Conservation (phyloP, 352 stramenopile species). For the Pythium apleroticum region DNA sequence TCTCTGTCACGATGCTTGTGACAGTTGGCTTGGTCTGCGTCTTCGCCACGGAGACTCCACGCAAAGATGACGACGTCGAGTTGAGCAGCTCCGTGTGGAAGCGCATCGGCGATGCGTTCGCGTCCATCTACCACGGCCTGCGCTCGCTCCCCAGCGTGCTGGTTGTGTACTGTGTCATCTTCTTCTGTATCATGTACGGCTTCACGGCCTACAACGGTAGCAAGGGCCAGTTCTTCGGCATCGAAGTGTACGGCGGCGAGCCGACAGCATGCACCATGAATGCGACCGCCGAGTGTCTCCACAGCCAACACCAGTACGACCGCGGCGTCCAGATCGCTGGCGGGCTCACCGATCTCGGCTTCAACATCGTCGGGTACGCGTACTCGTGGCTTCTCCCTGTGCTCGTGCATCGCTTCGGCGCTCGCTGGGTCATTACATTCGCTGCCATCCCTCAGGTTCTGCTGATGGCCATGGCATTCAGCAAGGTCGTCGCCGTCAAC, state of each 20-base stretch:
- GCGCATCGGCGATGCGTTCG: slow-evolving; percentile 26
- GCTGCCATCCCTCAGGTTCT: slow-evolving; percentile 45
- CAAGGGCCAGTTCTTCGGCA: slow-evolving; percentile 62
- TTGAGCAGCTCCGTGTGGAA: slow-evolving; percentile 4
- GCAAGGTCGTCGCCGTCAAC: slow-evolving; percentile 35
- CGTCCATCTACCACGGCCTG: slow-evolving; percentile 41
- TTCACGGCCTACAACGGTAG: slow-evolving; percentile 68
- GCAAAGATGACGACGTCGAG: slow-evolving; percentile 30
- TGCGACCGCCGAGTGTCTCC: neutral
- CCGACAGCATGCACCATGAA: slow-evolving; percentile 19
- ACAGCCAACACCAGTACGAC: slow-evolving; percentile 43
- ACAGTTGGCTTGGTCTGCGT: slow-evolving; percentile 53
- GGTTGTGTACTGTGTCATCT: slow-evolving; percentile 41
- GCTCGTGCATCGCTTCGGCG: slow-evolving; percentile 42
- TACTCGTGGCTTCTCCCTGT: slow-evolving; percentile 46
- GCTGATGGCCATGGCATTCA: slow-evolving; percentile 54
- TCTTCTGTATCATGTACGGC: slow-evolving; percentile 53
- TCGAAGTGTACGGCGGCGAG: slow-evolving; percentile 40
- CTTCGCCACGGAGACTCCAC: slow-evolving; percentile 50
- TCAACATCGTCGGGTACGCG: slow-evolving; percentile 44
- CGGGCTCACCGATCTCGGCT: slow-evolving; percentile 35
- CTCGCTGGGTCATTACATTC: slow-evolving; percentile 33
- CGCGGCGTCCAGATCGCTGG: slow-evolving; percentile 50
- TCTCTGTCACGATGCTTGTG: slow-evolving; percentile 62
- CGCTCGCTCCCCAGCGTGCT: slow-evolving; percentile 38